phyloP scores from a whole-genome alignment of 371 early-diverging fungal genomes.

The Syncephalastrum sp. region DNA sequence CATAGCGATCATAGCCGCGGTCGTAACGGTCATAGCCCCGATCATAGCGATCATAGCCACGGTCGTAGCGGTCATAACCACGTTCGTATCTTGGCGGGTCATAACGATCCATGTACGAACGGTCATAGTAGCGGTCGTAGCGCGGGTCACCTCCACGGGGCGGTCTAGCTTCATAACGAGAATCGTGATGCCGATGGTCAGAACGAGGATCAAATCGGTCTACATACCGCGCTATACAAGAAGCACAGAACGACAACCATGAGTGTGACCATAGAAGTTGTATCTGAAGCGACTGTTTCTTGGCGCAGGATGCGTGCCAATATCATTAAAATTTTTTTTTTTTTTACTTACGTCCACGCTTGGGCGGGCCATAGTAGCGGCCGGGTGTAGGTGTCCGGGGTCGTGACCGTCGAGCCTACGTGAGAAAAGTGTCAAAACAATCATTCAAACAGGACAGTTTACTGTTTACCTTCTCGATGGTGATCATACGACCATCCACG shows the following conservation, averaged over 20 bases:
- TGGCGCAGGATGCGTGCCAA: no score
- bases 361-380: conserved; percentile 83
- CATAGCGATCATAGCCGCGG: conserved; percentile 56
- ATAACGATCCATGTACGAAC: conserved; percentile 56
- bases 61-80: conserved; percentile 51
- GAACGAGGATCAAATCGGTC: conserved; percentile 25
- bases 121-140: conserved; percentile 52
- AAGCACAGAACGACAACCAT: conserved; percentile 18
- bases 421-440: neutral
- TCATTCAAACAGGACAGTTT: no score
- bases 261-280: conserved; percentile 23
- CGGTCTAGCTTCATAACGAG: conserved; percentile 25
- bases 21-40: conserved; percentile 32
- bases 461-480: conserved; percentile 66
- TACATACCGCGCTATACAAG: conserved; percentile 15
- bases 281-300: neutral
- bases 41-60: conserved; percentile 50
- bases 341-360: conserved; percentile 44
- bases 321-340: neutral
- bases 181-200: conserved; percentile 22
- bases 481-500: conserved; percentile 71
- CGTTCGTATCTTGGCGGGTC: conserved; percentile 54
- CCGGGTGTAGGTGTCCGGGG: conserved; percentile 89
- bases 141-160: conserved; percentile 41
- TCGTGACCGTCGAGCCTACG: conserved; percentile 66